Conservation (phyloP, 1,284 basidiomycete species). For the Phaffia rhodozyma region DNA sequence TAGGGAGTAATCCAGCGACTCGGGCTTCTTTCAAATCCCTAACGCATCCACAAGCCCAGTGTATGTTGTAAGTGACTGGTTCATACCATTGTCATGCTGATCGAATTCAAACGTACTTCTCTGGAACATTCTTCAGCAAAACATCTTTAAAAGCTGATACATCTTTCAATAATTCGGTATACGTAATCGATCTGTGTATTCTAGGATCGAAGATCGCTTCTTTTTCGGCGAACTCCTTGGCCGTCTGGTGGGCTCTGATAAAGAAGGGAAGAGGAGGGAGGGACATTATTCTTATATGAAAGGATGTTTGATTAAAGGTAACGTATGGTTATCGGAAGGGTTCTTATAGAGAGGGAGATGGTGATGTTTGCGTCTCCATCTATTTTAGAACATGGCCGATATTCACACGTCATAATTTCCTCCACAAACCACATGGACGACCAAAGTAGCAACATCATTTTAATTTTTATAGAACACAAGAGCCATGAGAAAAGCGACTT, state of each 20-base stretch:
- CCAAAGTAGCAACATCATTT: background rate
- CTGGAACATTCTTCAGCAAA: background rate
- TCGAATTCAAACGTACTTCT: background rate
- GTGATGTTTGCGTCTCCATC: background rate
- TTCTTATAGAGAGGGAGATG: background rate
- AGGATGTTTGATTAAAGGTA: too few relatives aligned
- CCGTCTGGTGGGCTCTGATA: conserved; percentile 1
- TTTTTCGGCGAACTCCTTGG: background rate
- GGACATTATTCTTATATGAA: background rate
- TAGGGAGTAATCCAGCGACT: conserved; percentile 13
- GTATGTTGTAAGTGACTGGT: background rate
- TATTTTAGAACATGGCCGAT: too few relatives aligned
- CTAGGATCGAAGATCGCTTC: conserved; percentile 10
- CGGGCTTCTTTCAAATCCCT: conserved; percentile 10
- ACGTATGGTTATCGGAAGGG: background rate
- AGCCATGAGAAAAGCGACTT: too few relatives aligned
- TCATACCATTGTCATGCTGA: background rate
- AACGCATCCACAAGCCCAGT: background rate
- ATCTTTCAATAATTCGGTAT: conserved; percentile 10
- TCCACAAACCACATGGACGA: background rate
- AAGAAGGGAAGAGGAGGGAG: conserved; percentile 17
- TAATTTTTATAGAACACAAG: too few relatives aligned
- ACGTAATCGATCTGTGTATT: background rate
- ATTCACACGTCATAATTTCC: background rate
- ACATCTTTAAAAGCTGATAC: background rate